A percentile compares a stretch with the other conserved stretches of the same genome.
Conservation (phyloP, 495 filamentous ascomycete genomes). For the Penicillium salamii region DNA sequence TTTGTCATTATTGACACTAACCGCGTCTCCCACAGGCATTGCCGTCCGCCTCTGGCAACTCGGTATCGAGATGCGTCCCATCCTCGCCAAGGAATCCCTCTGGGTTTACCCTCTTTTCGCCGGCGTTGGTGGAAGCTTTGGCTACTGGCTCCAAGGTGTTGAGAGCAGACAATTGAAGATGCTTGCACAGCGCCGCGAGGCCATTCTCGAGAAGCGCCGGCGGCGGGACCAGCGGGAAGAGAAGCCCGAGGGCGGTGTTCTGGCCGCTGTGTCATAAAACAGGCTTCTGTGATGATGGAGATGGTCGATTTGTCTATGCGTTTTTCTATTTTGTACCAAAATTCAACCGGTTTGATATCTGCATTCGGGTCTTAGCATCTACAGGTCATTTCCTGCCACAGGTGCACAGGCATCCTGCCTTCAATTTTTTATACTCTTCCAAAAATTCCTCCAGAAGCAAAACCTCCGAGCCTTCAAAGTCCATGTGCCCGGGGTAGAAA, state of each 20-base stretch:
- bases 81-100: constrained; percentile 72
- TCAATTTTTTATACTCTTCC: background rate
- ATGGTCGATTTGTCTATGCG: constrained; percentile 26
- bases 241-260: constrained; percentile 30
- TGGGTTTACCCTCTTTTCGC: constrained; percentile 94
- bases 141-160: constrained; percentile 91
- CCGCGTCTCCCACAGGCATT: constrained; percentile 56
- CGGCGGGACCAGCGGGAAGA: constrained; percentile 64
- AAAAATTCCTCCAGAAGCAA: background rate
- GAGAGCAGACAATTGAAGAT: constrained; percentile 72
- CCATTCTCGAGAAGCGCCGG: constrained; percentile 83
- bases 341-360: constrained; percentile 35
- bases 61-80: constrained; percentile 96
- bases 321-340: constrained; percentile 37
- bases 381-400: background rate
- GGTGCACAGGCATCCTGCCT: constrained; percentile 1
- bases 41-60: constrained; percentile 92
- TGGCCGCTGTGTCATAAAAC: constrained; percentile 41
- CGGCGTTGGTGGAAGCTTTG: constrained; percentile 80
- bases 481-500: background rate
- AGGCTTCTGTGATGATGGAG: constrained; percentile 7
- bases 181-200: constrained; percentile 69
- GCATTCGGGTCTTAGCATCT: constrained; percentile 11
- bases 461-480: background rate
- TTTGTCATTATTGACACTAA: constrained; percentile 3